Conservation (phyloP, 176 grass and related monocot genomes). For the Carex cristatella region DNA sequence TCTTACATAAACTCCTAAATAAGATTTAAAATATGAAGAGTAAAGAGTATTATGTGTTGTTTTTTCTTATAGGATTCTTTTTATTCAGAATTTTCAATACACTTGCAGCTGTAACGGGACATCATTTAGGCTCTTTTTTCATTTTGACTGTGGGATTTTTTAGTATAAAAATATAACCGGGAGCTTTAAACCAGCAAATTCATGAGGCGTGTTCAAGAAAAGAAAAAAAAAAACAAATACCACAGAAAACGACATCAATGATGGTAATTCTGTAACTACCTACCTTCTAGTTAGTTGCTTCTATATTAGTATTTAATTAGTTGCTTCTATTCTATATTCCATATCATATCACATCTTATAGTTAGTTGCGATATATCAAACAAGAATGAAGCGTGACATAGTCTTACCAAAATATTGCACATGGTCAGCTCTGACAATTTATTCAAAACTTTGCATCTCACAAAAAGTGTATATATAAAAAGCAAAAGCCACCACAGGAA, state of each 20-base stretch:
- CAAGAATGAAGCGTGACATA: background rate
- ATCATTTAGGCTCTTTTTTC: too few species aligned
- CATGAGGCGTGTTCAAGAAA: too few species aligned
- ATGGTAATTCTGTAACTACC: background rate
- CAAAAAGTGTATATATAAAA: too few species aligned
- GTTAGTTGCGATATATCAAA: background rate
- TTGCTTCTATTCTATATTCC: background rate
- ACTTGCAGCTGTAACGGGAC: too few species aligned
- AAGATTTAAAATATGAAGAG: too few species aligned
- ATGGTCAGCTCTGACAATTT: too few species aligned
- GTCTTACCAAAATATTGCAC: background rate
- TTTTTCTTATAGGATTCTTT: too few species aligned
- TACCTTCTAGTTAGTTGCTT: background rate
- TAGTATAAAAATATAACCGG: background rate
- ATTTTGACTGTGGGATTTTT: too few species aligned
- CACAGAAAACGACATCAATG: background rate
- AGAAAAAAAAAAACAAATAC: background rate
- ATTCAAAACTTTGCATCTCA: too few species aligned
- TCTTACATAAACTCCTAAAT: too few species aligned
- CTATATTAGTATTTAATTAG: background rate
- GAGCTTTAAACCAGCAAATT: background rate
- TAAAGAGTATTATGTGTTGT: too few species aligned
- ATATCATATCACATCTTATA: background rate
- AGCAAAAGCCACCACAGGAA: background rate
- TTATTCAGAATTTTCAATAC: too few species aligned